Base-by-base conservation (phyloP, 768 basidiomycete species). In the Clavaria fumosa region DNA sequence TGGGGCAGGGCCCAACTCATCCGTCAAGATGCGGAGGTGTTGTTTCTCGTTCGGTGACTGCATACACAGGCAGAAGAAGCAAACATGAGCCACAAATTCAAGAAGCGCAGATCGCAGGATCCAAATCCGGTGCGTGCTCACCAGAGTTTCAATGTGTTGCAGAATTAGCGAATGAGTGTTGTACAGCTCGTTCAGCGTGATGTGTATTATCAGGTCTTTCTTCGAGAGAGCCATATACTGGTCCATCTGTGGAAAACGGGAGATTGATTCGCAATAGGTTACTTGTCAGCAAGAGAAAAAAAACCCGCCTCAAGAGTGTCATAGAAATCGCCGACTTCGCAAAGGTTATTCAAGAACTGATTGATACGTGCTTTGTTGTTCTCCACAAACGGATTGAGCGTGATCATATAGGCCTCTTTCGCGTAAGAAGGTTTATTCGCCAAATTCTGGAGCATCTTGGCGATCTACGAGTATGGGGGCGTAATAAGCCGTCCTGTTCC, bases 211-310 rank as follows among this genome's bases (percentile, higher is more conserved):
- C 42, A 97, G 67, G 54, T 97, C 95, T 60, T 97, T 97, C 71
- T 99, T 99, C 42, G 91, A 96, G 40, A 99, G 64, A 6, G 95
- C 95, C 90, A 99, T 96, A 57, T 99, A 99, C 66, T 97, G 95
- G 60, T 99, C 95, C 80, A 97, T 93, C 93, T 95, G 47, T 3
- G 19, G n/a, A 41, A 5, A 38, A 7, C 22, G 17, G 49, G n/a
- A n/a, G n/a, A n/a, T n/a, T n/a, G n/a, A n/a, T n/a, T n/a, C n/a
- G n/a, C n/a, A n/a, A n/a, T n/a, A n/a, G n/a, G n/a, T n/a, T n/a
- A n/a, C n/a, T 20, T n/a, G 36, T 22, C 39, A 37, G 22, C 5
- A 22, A 10, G 19, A 10, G 37, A 17, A 22, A 35, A 22, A 15
- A 14, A 1, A 26, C 32, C 55, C 69, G 88, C 90, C 79, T 99